Base-by-base conservation (phyloP, 352 stramenopile species). In the Phytophthora foliorum region DNA sequence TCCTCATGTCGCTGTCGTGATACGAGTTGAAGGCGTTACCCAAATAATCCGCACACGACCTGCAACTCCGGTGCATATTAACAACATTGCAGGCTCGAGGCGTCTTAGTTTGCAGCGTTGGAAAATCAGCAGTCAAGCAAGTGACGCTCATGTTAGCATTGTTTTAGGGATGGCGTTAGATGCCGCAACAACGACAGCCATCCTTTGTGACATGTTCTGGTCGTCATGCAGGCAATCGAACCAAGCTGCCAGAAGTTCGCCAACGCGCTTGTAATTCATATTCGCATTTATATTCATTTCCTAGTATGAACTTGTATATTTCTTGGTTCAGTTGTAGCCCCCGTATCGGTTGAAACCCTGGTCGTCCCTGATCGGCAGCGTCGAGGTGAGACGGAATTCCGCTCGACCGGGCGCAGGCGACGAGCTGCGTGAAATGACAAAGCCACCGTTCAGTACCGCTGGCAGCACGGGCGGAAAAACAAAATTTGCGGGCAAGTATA, bases 381-480 rank as follows among this genome's bases (percentile, higher is more conserved):
- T 74, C n/a, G 64, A 67, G 0, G 50, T 56, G 39, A 73, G 53
- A 16, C 63, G 57, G 27, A 67, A 77, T 21, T 77, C 57, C 7
- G 69, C 65, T 68, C 69, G 69, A 22, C 39, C 55, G 10, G 66
- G 55, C 24, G 65, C 58, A 52, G 69, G 65, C 10, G 69, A 77
- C 38, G 69, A 65, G 29, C 69, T 74, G 22, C 32, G 53, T 13
- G 17, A 27, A 54, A 55, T 42, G 19, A 39, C 48, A 63, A 63
- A 50, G 19, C 17, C 44, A 63, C 46, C 16, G 22, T 45, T 63
- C 41, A 68, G 49, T 58, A 52, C n/a, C 6, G 8, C 41, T 48
- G 24, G 31, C 19, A 61, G 57, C 67, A 14, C 8, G 2, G 10
- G 24, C 11, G 11, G 13, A 13, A 34, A 21, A 48, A n/a, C 22